Base-by-base conservation (phyloP, 768 basidiomycete genomes). In the Suillus hirtellus region DNA sequence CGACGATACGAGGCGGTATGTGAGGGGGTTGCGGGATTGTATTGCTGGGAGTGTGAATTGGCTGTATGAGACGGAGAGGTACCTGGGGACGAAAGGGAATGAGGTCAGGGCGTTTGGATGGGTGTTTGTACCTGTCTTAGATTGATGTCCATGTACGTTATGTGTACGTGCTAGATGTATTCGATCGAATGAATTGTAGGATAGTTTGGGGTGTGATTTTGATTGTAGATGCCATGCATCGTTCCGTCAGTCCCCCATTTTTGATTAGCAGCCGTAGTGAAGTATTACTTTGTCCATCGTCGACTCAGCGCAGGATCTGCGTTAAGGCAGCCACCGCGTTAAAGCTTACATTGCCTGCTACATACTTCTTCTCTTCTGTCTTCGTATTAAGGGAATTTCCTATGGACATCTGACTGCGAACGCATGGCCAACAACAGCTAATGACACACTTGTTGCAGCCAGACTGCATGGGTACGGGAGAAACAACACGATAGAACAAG, bases 1-100 rank as follows among this genome's bases (percentile, higher is more conserved):
- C 58, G 65, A 52, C 55, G 76, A 79, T 59, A 70, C 73, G 34
- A 68, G 67, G 24, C 72, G 67, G 4, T 86, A 84, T 66, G 72
- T 84, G 35, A 80, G 74, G n/a, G 82, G 82, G 8, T 70, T 89
- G 35, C 81, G 81, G 42, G 83, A 87, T 64, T 84, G 80, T 65
- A 78, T 89, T 44, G 77, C 81, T 3, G 88, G 88, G 9, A 78
- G 76, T n/a, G 67, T 85, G n/a, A 82, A 88, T 66, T 89, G 87
- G 87, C 64, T 80, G 42, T 89, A 88, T 66, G 86, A 88, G 72
- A 86, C 83, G 0, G 82, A 87, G 63, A 68, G 86, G 50, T 88
- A 82, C 68, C 82, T 89, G 56, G 85, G 84, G 42, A 79, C 79
- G 56, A 82, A 81, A 61, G 86, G 85, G 0, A 80, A 79, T 46